These are phyloP conservation scores for Wallacemonas sp. DNA, from an alignment of 208 protist species.

Conservation along the genomic window DNA sequence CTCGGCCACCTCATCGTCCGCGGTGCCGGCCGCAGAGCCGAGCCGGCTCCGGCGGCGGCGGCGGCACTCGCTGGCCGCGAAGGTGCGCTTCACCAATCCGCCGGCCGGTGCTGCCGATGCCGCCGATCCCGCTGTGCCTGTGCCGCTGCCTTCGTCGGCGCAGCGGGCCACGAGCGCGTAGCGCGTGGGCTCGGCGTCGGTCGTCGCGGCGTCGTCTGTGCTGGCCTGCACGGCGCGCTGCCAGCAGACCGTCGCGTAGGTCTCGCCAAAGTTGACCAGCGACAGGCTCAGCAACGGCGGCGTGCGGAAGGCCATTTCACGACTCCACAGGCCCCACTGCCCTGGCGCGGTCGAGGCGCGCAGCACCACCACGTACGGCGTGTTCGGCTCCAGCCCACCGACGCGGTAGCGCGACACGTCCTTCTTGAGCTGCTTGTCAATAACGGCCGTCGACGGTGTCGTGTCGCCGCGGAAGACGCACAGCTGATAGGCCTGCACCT, in stretches of 20 bases:
- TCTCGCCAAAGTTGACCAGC: slow-evolving; percentile 68
- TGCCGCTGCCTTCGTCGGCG: background rate
- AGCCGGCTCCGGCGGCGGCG: background rate
- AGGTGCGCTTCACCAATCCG: background rate
- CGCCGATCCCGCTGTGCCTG: background rate
- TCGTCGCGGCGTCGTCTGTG: slow-evolving; percentile 17
- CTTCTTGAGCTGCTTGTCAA: slow-evolving; percentile 88
- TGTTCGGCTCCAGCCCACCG: slow-evolving; percentile 55
- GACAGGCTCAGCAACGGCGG: slow-evolving; percentile 49
- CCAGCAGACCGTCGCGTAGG: slow-evolving; percentile 76
- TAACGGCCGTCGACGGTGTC: slow-evolving; percentile 70
- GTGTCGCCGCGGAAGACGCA: slow-evolving; percentile 79
- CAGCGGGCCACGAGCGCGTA: slow-evolving; percentile 32
- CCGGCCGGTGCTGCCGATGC: background rate
- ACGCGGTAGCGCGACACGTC: slow-evolving; percentile 65
- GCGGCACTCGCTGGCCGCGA: background rate
- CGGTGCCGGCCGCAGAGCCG: slow-evolving; percentile 28
- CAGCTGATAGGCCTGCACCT: slow-evolving; percentile 77
- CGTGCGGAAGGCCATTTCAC: slow-evolving; percentile 75
- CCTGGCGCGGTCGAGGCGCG: slow-evolving; percentile 63
- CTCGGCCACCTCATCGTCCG: slow-evolving; percentile 21
- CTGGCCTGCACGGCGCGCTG: slow-evolving; percentile 47
- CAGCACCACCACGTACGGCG: slow-evolving; percentile 81
- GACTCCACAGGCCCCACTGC: slow-evolving; percentile 89
- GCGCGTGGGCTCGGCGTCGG: slow-evolving; percentile 29